phyloP scores from a whole-genome alignment of 208 protist species.

The Trypanosoma boissoni region DNA sequence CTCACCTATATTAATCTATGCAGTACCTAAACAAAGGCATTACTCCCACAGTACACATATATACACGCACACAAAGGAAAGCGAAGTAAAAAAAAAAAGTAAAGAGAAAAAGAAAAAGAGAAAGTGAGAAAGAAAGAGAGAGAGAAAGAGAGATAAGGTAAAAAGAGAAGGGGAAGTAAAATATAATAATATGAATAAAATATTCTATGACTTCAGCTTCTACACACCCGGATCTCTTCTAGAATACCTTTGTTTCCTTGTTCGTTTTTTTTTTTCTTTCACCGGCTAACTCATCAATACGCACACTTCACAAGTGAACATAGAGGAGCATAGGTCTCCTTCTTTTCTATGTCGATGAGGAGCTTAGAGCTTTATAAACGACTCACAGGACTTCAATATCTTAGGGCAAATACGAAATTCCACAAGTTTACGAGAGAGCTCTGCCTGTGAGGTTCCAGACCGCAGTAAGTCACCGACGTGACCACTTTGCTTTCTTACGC shows the following conservation, averaged over 20 bases:
- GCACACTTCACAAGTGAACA: too few relatives aligned
- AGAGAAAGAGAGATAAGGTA: background rate
- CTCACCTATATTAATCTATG: too few relatives aligned
- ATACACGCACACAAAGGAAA: background rate
- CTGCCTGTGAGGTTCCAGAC: constrained; percentile 45
- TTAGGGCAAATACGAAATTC: constrained; percentile 84
- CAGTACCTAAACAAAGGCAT: background rate
- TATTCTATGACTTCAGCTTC: too few relatives aligned
- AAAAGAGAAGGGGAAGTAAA: background rate
- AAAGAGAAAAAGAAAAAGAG: background rate
- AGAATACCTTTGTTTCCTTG: background rate
- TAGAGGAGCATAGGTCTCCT: background rate
- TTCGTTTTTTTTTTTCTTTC: background rate
- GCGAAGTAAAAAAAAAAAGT: background rate
- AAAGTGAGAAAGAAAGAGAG: background rate
- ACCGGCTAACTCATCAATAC: too few relatives aligned
- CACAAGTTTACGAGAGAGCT: constrained; percentile 68
- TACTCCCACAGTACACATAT: background rate
- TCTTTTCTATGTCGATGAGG: background rate
- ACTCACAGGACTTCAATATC: constrained; percentile 63
- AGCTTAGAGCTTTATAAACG: constrained; percentile 60
- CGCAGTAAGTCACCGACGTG: constrained; percentile 58
- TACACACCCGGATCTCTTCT: background rate
- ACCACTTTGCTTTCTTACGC: constrained; percentile 57
- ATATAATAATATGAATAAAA: too few relatives aligned